Evolutionary conservation across 2,329 filamentous ascomycete species (phyloP).

Genomic region (Colletotrichum destructivum): DNA sequence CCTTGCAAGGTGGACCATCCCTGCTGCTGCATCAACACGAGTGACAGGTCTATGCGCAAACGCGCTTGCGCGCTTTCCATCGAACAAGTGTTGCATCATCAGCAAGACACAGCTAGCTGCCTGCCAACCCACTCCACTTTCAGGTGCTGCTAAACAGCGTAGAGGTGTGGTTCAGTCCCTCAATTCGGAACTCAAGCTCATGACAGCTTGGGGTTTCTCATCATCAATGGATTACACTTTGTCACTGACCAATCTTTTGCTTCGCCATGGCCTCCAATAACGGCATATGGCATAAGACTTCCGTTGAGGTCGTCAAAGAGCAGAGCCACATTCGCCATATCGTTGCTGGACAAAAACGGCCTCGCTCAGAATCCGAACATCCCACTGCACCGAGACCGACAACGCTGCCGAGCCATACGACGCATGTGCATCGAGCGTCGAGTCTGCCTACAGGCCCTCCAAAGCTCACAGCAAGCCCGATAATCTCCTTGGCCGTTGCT

Average conservation of each 20-base stretch:
- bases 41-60: not conserved
- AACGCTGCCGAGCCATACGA: conserved; percentile 17
- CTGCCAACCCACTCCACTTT: conserved; percentile 20
- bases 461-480: conserved; percentile 60
- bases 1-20: conserved; percentile 31
- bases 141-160: not conserved
- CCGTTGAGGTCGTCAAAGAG: conserved; percentile 62
- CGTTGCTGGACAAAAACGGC: conserved; percentile 66
- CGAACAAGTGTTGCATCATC: conserved; percentile 30
- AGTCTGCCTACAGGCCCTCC: conserved; percentile 51
- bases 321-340: conserved; percentile 56
- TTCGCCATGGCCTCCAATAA: conserved; percentile 57
- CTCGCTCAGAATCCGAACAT: conserved; percentile 28
- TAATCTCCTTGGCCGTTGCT: conserved; percentile 55
- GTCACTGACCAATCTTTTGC: not conserved
- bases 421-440: conserved; percentile 53
- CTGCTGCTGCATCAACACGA: conserved; percentile 35
- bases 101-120: conserved; percentile 14
- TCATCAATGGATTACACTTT: conserved; percentile 24
- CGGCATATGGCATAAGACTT: conserved; percentile 65
- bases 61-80: conserved; percentile 34
- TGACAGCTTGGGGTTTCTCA: not conserved
- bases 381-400: conserved; percentile 22
- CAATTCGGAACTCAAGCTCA: not conserved
- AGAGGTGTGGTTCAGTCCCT: not conserved